phyloP scores from a whole-genome alignment of 1,284 basidiomycete genomes.

The Cryptococcus jaspeensis region DNA sequence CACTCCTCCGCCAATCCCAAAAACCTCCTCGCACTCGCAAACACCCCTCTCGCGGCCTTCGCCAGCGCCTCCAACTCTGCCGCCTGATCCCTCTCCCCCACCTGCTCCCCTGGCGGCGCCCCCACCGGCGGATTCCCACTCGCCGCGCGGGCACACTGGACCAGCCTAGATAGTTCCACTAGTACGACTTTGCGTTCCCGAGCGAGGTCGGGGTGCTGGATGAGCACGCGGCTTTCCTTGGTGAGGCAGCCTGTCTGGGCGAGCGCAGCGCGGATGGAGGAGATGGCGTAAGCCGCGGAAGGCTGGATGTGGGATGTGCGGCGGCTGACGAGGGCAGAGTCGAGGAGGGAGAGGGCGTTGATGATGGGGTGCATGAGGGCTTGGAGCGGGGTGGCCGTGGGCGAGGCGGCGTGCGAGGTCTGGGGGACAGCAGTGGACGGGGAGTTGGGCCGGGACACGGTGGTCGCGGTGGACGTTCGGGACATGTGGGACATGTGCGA shows the following conservation, averaged over 20 bases:
- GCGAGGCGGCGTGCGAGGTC: slow-evolving; percentile 19
- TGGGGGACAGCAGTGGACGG: slow-evolving; percentile 18
- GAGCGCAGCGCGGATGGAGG: slow-evolving; percentile 86
- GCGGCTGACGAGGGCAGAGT: slow-evolving; percentile 74
- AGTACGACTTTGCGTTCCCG: slow-evolving; percentile 80
- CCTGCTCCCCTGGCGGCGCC: slow-evolving; percentile 15
- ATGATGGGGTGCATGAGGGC: slow-evolving; percentile 59
- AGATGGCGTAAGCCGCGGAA: slow-evolving; percentile 74
- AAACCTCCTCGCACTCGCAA: slow-evolving; percentile 53
- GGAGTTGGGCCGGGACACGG: slow-evolving; percentile 6
- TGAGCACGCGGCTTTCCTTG: slow-evolving; percentile 73
- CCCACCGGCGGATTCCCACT: slow-evolving; percentile 52
- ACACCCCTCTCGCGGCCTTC: slow-evolving; percentile 51
- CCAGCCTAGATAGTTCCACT: slow-evolving; percentile 76
- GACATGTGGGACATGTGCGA: too few species aligned
- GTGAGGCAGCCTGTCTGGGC: slow-evolving; percentile 80
- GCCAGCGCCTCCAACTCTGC: slow-evolving; percentile 51
- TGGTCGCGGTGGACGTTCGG: slow-evolving; percentile 4
- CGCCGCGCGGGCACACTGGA: slow-evolving; percentile 76
- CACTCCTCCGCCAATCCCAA: slow-evolving; percentile 70
- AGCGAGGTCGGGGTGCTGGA: slow-evolving; percentile 65
- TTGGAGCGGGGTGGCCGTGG: slow-evolving; percentile 19
- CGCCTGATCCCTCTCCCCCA: slow-evolving; percentile 23
- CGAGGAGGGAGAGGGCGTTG: slow-evolving; percentile 79
- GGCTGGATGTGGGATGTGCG: slow-evolving; percentile 56